Conservation (phyloP, 768 basidiomycete species). For the Boletus subcaerulescens region DNA sequence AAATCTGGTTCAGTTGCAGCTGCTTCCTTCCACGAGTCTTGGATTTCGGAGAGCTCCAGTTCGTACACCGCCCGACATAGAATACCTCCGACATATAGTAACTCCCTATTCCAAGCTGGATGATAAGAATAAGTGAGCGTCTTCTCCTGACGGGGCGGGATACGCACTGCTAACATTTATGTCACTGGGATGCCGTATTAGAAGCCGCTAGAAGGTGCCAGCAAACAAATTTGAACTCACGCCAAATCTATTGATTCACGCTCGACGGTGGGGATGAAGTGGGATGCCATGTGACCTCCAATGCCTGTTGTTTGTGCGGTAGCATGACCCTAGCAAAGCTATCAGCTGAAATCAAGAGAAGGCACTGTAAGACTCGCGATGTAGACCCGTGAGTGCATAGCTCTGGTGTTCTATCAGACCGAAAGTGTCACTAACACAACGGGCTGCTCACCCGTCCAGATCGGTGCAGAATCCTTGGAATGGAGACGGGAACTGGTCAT, state of each 20-base stretch:
- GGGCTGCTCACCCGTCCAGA: neutral
- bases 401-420: neutral
- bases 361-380: neutral
- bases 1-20: neutral
- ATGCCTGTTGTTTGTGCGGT: constrained; percentile 4
- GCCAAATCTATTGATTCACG: constrained; percentile 1
- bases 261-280: constrained; percentile 1
- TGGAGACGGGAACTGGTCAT: neutral
- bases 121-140: neutral
- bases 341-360: neutral
- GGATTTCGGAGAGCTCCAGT: constrained; percentile 62
- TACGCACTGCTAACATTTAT: neutral
- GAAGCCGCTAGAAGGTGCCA: neutral
- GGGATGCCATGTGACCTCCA: neutral
- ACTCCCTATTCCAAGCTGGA: constrained; percentile 84
- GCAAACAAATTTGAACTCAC: neutral
- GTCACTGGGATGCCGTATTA: neutral
- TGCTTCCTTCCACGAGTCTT: constrained; percentile 15
- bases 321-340: neutral
- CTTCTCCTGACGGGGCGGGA: neutral
- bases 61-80: constrained; percentile 83
- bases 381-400: neutral
- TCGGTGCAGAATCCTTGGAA: neutral
- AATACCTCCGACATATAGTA: constrained; percentile 80
- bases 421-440: neutral